Conservation (phyloP, 2,329 filamentous ascomycete species). For the Ceratocystis diversiconidia region DNA sequence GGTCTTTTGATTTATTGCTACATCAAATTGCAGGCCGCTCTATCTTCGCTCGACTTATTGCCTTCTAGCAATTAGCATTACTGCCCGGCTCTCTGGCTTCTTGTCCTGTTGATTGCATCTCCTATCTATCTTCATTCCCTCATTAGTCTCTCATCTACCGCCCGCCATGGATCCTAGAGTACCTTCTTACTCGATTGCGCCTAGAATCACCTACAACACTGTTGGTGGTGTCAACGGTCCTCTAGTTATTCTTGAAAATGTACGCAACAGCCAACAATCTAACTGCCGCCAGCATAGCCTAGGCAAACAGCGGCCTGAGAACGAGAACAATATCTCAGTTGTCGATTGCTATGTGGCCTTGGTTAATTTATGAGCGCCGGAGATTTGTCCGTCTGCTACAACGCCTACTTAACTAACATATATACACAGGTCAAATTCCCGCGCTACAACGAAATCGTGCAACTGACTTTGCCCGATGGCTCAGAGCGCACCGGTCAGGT, state of each 20-base stretch:
- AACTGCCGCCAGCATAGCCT: background rate
- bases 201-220: conserved; percentile 83
- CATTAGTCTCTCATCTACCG: conserved; percentile 1
- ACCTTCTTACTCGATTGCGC: conserved; percentile 44
- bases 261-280: conserved; percentile 27
- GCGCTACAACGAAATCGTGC: conserved; percentile 94
- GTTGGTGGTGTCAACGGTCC: conserved; percentile 96
- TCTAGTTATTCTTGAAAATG: conserved; percentile 93
- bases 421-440: conserved; percentile 81
- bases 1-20: no score
- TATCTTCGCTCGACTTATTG: no score
- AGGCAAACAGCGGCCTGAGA: background rate
- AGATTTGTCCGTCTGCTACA: no score
- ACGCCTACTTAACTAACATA: conserved; percentile 13
- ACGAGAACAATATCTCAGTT: background rate
- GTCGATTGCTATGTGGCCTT: background rate
- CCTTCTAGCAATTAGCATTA: no score
- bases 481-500: conserved; percentile 88
- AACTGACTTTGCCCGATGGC: conserved; percentile 88
- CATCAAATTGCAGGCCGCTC: no score
- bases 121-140: background rate
- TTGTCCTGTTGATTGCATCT: background rate
- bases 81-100: background rate
- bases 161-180: conserved; percentile 36
- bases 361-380: no score